These are phyloP conservation scores for Boletus pseudo-olivaceus DNA, from an alignment of 768 basidiomycete species.

Conservation along the genomic window DNA sequence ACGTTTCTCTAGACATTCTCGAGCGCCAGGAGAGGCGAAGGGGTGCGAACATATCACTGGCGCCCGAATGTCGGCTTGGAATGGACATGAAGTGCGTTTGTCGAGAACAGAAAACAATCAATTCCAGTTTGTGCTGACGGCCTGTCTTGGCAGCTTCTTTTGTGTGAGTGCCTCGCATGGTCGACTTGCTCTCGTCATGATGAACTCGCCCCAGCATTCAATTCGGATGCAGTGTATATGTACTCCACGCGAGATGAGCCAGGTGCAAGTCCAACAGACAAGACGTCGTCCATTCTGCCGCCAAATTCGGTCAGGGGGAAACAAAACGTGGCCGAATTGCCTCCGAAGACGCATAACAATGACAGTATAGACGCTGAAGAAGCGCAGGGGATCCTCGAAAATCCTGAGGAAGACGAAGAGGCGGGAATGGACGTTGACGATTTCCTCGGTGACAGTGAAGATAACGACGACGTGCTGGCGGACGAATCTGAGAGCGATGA, in stretches of 20 bases:
- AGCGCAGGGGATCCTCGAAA: background rate
- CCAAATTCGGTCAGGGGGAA: constrained; percentile 21
- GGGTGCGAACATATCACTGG: constrained; percentile 70
- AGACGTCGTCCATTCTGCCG: constrained; percentile 26
- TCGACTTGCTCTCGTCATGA: constrained; percentile 2
- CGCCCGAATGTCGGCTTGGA: constrained; percentile 62
- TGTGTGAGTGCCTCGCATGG: constrained; percentile 45
- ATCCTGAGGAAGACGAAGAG: constrained; percentile 19
- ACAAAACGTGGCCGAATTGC: background rate
- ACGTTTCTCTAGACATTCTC: constrained; percentile 58
- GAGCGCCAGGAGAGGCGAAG: constrained; percentile 33
- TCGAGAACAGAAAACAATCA: background rate
- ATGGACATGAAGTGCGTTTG: constrained; percentile 67
- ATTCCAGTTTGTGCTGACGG: constrained; percentile 10
- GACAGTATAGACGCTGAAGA: constrained; percentile 4
- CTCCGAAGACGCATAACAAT: background rate
- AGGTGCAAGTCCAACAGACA: constrained; percentile 17
- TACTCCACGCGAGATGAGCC: constrained; percentile 72
- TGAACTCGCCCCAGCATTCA: constrained; percentile 52
- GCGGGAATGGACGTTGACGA: constrained; percentile 29
- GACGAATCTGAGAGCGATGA: constrained; percentile 33
- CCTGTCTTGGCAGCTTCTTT: constrained; percentile 45
- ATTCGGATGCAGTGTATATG: constrained; percentile 66
- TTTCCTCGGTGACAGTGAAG: constrained; percentile 28
- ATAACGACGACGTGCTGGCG: constrained; percentile 20